Evolutionary conservation across 306 rosid genomes (phyloP), one percentile per base, ranked within the genome.

Genomic region (Hylodesmum podocarpum): DNA sequence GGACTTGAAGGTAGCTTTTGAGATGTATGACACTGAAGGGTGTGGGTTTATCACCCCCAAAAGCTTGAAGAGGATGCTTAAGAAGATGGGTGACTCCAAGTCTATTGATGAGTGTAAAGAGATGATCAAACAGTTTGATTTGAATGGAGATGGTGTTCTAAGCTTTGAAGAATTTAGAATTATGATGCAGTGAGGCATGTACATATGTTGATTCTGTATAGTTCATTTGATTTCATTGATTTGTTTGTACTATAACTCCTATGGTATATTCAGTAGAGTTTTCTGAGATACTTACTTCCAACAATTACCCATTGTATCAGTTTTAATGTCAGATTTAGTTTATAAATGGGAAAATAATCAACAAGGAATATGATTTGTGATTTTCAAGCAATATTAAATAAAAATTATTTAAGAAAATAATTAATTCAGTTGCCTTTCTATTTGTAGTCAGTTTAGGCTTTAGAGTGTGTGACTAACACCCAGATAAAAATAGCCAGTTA

Each of bases 121-220:
- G 8, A 95, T 95, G 98, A 92, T 95, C 53, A 65, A 76, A 0
- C 62, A 70, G 5, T 95, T 90, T 74, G 97, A 95, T 88, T 73
- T 95, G 86, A 78, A 92, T 74, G 97, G 97, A 0, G 98, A 95
- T 50, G 98, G 98, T 5, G 8, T 83, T 34, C 86, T 95, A 5
- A 73, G 85, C 80, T 90, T 95, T 72, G 86, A 90, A 12, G 98
- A 95, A 77, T 95, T 95, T 70, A 81, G 73, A 53, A 29, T 83
- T 15, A 95, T 95, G 98, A 95, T 95, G 98, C 81, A 65, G 34
- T 81, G 74, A 81, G 21, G 6, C 16, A 3, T 14, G 33, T 6
- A 1, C 31, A 13, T 14, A 4, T 51, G 1, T 51, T 70, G 4
- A 3, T 47, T 47, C 5, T 50, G 64, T 19, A 13, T 70, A 70